Conservation (phyloP, 2,329 filamentous ascomycete species). For the Sporothrix pseudoabietina region DNA sequence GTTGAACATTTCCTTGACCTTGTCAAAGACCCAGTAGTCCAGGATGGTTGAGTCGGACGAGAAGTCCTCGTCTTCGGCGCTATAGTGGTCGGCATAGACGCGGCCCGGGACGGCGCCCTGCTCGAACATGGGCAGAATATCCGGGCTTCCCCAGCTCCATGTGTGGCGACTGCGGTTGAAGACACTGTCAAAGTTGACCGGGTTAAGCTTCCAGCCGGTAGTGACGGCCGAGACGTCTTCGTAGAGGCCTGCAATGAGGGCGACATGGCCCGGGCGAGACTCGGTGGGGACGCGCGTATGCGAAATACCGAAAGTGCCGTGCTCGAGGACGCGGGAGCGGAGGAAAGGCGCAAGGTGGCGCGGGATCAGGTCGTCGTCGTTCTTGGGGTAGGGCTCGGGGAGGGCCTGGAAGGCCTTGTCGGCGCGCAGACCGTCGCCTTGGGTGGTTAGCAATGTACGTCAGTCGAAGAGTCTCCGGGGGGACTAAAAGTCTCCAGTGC, state of each 20-base stretch:
- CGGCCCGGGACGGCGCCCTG: conserved; percentile 84
- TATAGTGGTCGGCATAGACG: conserved; percentile 85
- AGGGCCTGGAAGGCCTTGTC: conserved; percentile 97
- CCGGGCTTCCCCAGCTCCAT: conserved; percentile 98
- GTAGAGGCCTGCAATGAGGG: conserved; percentile 92
- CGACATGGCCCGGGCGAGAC: conserved; percentile 93
- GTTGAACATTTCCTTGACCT: conserved; percentile 82
- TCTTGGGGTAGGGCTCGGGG: conserved; percentile 76
- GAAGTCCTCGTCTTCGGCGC: conserved; percentile 85
- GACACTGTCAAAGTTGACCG: conserved; percentile 97
- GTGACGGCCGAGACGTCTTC: conserved; percentile 97
- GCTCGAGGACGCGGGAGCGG: conserved; percentile 80
- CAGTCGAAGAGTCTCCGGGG: neutral
- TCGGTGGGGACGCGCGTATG: conserved; percentile 97
- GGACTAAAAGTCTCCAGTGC: neutral
- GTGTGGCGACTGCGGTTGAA: conserved; percentile 97
- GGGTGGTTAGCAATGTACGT: neutral
- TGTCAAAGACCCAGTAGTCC: conserved; percentile 95
- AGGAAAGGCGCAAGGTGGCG: conserved; percentile 88
- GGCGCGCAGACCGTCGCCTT: conserved; percentile 87
- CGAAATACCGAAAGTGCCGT: conserved; percentile 95
- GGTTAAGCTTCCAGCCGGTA: conserved; percentile 98
- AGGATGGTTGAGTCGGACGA: conserved; percentile 77
- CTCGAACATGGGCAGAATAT: conserved; percentile 97
- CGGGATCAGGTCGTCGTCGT: conserved; percentile 66